A percentile compares a stretch with the other conserved stretches of the same genome.
Evolutionary conservation across 2,329 filamentous ascomycete genomes (phyloP).

Genomic region (Talaromyces amestolkiae): DNA sequence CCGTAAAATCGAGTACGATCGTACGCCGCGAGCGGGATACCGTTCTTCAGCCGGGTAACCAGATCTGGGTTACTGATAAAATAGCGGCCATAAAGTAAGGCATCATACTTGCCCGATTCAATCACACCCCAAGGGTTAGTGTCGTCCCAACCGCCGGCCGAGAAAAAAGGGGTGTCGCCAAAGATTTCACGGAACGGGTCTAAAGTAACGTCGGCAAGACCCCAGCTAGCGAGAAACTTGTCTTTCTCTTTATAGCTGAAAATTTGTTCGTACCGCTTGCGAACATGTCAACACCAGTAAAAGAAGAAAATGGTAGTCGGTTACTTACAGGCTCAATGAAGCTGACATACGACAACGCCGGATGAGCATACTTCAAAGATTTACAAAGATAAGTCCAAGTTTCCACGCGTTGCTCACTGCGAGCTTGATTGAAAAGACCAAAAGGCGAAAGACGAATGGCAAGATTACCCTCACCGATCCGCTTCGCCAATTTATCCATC

Average conservation of each 20-base stretch:
- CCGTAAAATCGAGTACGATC: slow-evolving; percentile 48
- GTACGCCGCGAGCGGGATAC: slow-evolving; percentile 42
- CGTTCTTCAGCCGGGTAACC: slow-evolving; percentile 44
- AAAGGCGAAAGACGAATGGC: slow-evolving; percentile 50
- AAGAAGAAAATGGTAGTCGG: too few species aligned
- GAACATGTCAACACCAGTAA: background rate
- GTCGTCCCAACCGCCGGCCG: slow-evolving; percentile 55
- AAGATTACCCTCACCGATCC: slow-evolving; percentile 48
- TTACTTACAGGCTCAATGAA: slow-evolving; percentile 52
- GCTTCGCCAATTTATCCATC: slow-evolving; percentile 45
- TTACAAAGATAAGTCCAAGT: slow-evolving; percentile 53
- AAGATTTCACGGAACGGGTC: slow-evolving; percentile 53
- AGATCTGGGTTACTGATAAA: slow-evolving; percentile 53
- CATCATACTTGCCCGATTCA: slow-evolving; percentile 50
- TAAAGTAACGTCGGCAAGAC: slow-evolving; percentile 46
- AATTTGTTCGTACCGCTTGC: slow-evolving; percentile 52
- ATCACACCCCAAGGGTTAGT: slow-evolving; percentile 52
- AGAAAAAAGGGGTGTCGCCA: slow-evolving; percentile 54
- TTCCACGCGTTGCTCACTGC: slow-evolving; percentile 52
- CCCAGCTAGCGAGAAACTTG: slow-evolving; percentile 50
- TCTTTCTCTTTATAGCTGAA: slow-evolving; percentile 51
- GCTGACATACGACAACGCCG: slow-evolving; percentile 52
- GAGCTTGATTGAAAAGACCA: slow-evolving; percentile 53
- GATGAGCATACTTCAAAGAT: slow-evolving; percentile 47
- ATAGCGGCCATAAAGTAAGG: slow-evolving; percentile 47